Conservation (phyloP, 2,329 filamentous ascomycete species). For the Fusarium torreyae region DNA sequence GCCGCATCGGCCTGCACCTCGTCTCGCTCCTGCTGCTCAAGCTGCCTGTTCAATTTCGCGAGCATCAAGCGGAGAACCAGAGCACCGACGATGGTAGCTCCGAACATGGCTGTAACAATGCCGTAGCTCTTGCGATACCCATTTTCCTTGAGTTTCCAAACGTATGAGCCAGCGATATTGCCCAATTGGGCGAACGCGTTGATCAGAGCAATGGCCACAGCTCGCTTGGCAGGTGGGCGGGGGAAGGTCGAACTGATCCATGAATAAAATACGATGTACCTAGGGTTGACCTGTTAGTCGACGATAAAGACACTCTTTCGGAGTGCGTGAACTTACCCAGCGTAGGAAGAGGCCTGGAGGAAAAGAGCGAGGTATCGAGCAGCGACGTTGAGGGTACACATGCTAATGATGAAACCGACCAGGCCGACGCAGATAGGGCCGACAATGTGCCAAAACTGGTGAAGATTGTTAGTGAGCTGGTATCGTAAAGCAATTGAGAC, state of each 20-base stretch:
- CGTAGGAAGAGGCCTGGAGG: conserved; percentile 70
- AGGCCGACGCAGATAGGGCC: conserved; percentile 66
- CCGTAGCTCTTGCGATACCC: conserved; percentile 76
- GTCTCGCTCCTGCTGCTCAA: conserved; percentile 53
- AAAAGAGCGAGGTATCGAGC: conserved; percentile 74
- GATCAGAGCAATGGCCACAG: conserved; percentile 72
- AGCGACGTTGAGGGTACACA: conserved; percentile 68
- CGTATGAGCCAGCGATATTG: conserved; percentile 73
- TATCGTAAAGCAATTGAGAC: not conserved
- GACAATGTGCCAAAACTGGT: conserved; percentile 70
- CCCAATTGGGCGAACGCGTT: conserved; percentile 71
- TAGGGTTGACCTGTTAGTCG: not conserved
- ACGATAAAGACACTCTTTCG: not conserved
- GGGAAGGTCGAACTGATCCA: conserved; percentile 72
- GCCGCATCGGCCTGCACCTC: conserved; percentile 56
- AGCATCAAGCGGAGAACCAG: conserved; percentile 64
- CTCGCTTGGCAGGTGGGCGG: conserved; percentile 71
- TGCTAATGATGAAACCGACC: conserved; percentile 71
- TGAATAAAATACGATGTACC: conserved; percentile 69
- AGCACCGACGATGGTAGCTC: conserved; percentile 68
- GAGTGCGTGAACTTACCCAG: conserved; percentile 52
- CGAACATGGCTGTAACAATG: conserved; percentile 75
- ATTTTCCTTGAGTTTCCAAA: conserved; percentile 71
- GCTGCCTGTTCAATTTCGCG: conserved; percentile 60
- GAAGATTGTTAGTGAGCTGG: not conserved